A percentile compares a stretch with the other conserved stretches of the same genome.
Conservation (phyloP, 257 asterid genomes). For the Fraxinus quadrangulata region DNA sequence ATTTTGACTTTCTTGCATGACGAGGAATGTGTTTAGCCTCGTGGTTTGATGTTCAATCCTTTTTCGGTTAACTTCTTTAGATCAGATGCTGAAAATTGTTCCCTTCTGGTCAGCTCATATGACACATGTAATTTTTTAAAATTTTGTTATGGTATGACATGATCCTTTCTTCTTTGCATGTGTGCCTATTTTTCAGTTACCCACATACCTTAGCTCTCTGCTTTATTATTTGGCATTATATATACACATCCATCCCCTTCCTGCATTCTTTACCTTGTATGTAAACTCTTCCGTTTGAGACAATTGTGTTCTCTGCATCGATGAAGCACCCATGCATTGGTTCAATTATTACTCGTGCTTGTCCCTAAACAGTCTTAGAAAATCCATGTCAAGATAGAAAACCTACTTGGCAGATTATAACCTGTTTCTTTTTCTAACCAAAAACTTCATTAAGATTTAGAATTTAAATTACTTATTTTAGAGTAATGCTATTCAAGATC, state of each 20-base stretch:
- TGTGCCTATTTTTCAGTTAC: neutral
- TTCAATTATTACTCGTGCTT: neutral
- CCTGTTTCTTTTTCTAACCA: neutral
- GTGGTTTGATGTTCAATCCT: neutral
- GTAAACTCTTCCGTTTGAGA: neutral
- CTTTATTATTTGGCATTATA: neutral
- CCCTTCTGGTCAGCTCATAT: neutral
- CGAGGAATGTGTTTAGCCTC: neutral
- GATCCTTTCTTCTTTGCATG: neutral
- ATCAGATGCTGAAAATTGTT: neutral
- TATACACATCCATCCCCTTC: neutral
- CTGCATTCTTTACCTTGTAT: conserved; percentile 1
- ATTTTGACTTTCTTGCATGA: neutral
- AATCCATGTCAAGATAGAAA: neutral
- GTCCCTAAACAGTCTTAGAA: neutral
- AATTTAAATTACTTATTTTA: neutral
- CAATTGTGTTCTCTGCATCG: neutral
- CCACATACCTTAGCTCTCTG: neutral
- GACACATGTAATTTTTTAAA: neutral
- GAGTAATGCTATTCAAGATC: too few species aligned
- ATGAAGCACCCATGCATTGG: neutral
- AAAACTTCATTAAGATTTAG: neutral
- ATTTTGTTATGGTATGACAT: neutral
- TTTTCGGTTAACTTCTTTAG: neutral
- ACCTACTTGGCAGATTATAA: neutral